Evolutionary conservation across 148 eudicot species (phyloP).

Genomic region (Diospyros lotus): DNA sequence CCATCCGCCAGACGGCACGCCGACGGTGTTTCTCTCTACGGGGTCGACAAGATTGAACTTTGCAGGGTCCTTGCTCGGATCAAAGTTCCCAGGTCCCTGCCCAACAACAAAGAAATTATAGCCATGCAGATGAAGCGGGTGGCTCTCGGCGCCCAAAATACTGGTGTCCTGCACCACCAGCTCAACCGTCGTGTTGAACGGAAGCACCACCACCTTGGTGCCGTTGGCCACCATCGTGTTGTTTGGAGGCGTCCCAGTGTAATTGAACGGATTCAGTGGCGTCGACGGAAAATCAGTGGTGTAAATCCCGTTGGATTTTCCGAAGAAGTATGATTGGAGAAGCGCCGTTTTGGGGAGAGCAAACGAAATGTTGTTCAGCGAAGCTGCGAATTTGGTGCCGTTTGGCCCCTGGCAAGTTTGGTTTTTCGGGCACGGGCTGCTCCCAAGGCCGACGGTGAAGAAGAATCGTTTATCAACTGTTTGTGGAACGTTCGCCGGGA

Average conservation of each 20-base stretch:
- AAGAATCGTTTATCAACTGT: slow-evolving; percentile 42
- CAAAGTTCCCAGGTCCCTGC: slow-evolving; percentile 63
- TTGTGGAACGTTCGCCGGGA: slow-evolving; percentile 50
- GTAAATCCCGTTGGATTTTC: slow-evolving; percentile 34
- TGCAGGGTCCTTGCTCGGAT: slow-evolving; percentile 45
- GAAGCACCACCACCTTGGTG: slow-evolving; percentile 46
- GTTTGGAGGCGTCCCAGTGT: slow-evolving; percentile 54
- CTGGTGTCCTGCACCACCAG: slow-evolving; percentile 65
- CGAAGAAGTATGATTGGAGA: slow-evolving; percentile 37
- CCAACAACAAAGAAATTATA: slow-evolving; percentile 59
- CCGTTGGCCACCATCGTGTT: slow-evolving; percentile 51
- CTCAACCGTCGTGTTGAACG: slow-evolving; percentile 59
- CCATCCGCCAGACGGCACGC: slow-evolving; percentile 76
- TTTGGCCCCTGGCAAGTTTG: slow-evolving; percentile 73
- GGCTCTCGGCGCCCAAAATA: slow-evolving; percentile 60
- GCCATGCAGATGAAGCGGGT: slow-evolving; percentile 77
- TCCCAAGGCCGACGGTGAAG: slow-evolving; percentile 56
- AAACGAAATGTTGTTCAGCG: slow-evolving; percentile 59
- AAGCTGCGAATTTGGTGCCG: slow-evolving; percentile 45
- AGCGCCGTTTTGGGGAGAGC: slow-evolving; percentile 43
- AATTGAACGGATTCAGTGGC: slow-evolving; percentile 44
- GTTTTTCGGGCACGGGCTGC: slow-evolving; percentile 48
- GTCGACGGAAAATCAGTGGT: slow-evolving; percentile 39
- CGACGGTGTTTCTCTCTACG: slow-evolving; percentile 51
- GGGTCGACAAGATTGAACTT: slow-evolving; percentile 68